These are phyloP conservation scores for Endocalyx cinctus DNA, from an alignment of 2,329 filamentous ascomycete species.

Conservation along the genomic window DNA sequence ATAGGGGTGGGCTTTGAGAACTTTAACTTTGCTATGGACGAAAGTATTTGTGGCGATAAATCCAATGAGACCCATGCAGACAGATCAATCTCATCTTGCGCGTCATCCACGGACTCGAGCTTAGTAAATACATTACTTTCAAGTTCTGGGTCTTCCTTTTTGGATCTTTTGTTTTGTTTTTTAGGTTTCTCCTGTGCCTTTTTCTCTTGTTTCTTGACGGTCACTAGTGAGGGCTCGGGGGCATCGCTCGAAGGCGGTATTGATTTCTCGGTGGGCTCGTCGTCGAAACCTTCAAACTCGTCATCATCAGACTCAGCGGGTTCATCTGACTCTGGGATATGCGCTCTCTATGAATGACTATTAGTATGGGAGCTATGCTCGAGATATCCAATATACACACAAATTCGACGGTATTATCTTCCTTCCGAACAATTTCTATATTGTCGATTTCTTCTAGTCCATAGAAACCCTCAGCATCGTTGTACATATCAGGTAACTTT, in stretches of 20 bases:
- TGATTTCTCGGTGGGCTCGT: too few relatives aligned
- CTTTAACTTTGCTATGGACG: slow-evolving; percentile 71
- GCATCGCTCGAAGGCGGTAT: too few relatives aligned
- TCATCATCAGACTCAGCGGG: slow-evolving; percentile 13
- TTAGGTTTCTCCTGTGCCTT: slow-evolving; percentile 20
- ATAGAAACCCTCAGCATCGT: slow-evolving; percentile 91
- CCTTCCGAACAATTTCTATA: slow-evolving; percentile 74
- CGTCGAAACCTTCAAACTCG: slow-evolving; percentile 64
- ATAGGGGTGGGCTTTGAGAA: slow-evolving; percentile 81
- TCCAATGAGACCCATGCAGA: slow-evolving; percentile 74
- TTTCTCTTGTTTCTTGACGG: slow-evolving; percentile 7
- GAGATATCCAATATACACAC: too few relatives aligned
- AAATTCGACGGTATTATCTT: slow-evolving; percentile 51
- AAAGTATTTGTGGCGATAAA: slow-evolving; percentile 67
- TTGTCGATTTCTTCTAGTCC: slow-evolving; percentile 88
- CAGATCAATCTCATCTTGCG: slow-evolving; percentile 61
- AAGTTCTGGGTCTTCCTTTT: slow-evolving; percentile 35
- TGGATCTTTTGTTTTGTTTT: slow-evolving; percentile 20
- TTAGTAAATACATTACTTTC: slow-evolving; percentile 50
- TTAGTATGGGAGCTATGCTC: too few relatives aligned
- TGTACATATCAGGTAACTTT: slow-evolving; percentile 69
- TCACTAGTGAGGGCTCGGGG: too few relatives aligned
- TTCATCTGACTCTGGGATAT: too few relatives aligned
- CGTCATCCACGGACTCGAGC: slow-evolving; percentile 49
- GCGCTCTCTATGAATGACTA: too few relatives aligned